Base-by-base conservation (phyloP, 2,329 filamentous ascomycete species). In the Clonostachys rosea region DNA sequence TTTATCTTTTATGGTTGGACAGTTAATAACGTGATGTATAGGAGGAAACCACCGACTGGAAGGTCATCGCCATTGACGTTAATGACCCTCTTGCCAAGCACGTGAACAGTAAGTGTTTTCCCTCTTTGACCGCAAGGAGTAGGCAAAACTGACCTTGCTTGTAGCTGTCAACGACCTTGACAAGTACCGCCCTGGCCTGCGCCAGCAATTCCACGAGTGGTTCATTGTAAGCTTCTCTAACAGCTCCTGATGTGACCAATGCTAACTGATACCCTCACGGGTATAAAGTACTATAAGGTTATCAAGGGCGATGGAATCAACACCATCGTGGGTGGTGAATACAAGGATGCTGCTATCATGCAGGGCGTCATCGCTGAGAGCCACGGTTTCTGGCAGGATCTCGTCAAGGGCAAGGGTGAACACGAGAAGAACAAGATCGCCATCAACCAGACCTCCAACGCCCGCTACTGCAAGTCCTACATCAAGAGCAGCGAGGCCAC, bases 41-140 rank as follows among this genome's bases (percentile, higher is more conserved):
- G 65, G 65, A 46, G 39, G 62, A 54, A 49, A 63, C 62, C 13
- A 66, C 65, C 14, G 68, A 71, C 50, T 71, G 67, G 68, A 71
- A 71, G 43, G 57, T 69, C 41, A 60, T 71, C 34, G 61, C 48
- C 7, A 64, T 71, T 16, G 68, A 70, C 20, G 50, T 67, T 16
- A 60, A 62, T 2, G 68, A 70, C 30, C 64, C 68, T 2, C 55
- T 70, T n/a, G 62, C 67, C 4, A 46, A 52, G 2, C 42, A 61
- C 0, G 57, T 71, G 4, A 53, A 65, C 40, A 57, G 67, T 68
- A 53, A 50, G 61, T 51, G 5, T 34, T 6, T n/a, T 12, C 1
- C 2, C 24, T 0, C 5, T 11, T 5, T 10, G 2, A 12, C 6
- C 10, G n/a, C 4, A 11, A 30, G 30, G n/a, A 18, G 2, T 34